Base-by-base conservation (phyloP, 352 stramenopile species). In the Globisporangium middletonii region DNA sequence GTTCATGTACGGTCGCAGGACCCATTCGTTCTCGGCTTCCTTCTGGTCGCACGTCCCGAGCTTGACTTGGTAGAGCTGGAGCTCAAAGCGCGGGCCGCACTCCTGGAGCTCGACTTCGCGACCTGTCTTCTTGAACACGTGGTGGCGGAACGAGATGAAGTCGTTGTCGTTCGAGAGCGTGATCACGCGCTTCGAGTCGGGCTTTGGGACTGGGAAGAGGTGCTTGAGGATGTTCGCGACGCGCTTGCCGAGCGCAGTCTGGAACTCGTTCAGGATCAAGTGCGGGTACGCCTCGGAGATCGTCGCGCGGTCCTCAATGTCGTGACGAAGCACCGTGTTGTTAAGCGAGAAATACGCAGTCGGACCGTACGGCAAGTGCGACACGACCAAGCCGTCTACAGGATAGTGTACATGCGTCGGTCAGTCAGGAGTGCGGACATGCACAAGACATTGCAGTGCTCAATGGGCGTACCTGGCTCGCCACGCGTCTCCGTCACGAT, bases 1-100 rank as follows among this genome's bases (percentile, higher is more conserved):
- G 80, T 99, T 99, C 85, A 99, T 99, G 83, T 99, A 99, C 27
- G 97, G 97, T 61, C 96, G 90, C 63, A 99, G 77, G 18, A 99
- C 96, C 94, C 98, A 99, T 74, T 99, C 97, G 68, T 97, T 99
- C 68, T 99, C 97, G 4, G 97, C 97, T 61, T 99, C 96, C 69
- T 98, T 97, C 75, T 99, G 96, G 57, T 99, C 97, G 49, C 99
- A 81, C 54, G 97, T 99, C 51, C 97, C 97, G 42, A 99, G 80
- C 63, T 98, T 98, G 48, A 98, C 77, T 72, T 99, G 94, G 78
- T 99, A 99, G 38, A 99, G 72, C 72, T 97, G 89, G 75, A 99
- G 87, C 77, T 99, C 97, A 73, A 99, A 99, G 42, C 97, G 83
- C 30, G 97, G 97, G 1, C 97, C 86, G 48, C 83, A 94, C 71